Percentiles rank a stretch among this genome's conserved stretches.
phyloP scores from a whole-genome alignment of 805 yeast species.

The Priceomyces haplophilus region DNA sequence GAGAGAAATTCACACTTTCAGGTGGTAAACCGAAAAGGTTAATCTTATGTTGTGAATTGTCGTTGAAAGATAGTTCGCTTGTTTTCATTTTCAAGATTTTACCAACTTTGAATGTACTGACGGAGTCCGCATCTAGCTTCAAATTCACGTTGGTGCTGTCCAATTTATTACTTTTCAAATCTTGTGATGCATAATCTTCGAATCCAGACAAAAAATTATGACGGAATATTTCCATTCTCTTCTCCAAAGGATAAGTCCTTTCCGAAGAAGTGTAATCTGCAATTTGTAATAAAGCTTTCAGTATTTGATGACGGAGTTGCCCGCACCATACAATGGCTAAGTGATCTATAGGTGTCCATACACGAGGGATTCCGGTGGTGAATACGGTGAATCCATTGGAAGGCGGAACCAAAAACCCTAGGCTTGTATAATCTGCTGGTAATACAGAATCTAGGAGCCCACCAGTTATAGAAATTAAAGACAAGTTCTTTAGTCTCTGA shows the following conservation, averaged over 20 bases:
- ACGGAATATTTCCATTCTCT: conserved; percentile 60
- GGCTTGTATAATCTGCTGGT: conserved; percentile 86
- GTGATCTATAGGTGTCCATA: conserved; percentile 94
- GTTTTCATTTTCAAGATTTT: not conserved
- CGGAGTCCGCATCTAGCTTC: conserved; percentile 17
- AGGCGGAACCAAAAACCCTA: conserved; percentile 68
- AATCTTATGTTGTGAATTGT: not conserved
- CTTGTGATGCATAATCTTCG: conserved; percentile 39
- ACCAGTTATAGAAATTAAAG: conserved; percentile 85
- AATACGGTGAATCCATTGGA: conserved; percentile 78
- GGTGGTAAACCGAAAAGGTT: conserved; percentile 7
- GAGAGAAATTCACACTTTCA: conserved; percentile 11
- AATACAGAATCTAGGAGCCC: conserved; percentile 74
- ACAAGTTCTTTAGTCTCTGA: conserved; percentile 51
- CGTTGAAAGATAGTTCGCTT: not conserved
- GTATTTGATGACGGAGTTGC: conserved; percentile 67
- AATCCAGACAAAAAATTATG: conserved; percentile 51
- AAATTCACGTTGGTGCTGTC: conserved; percentile 13
- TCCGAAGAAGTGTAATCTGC: conserved; percentile 46
- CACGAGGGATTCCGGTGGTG: conserved; percentile 82
- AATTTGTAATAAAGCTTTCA: conserved; percentile 56
- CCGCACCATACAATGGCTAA: conserved; percentile 96
- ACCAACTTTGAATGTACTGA: conserved; percentile 8
- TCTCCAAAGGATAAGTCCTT: conserved; percentile 50
- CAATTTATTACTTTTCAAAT: conserved; percentile 22